Conservation (phyloP, 495 filamentous ascomycete species). For the Trypethelium eluteriae region DNA sequence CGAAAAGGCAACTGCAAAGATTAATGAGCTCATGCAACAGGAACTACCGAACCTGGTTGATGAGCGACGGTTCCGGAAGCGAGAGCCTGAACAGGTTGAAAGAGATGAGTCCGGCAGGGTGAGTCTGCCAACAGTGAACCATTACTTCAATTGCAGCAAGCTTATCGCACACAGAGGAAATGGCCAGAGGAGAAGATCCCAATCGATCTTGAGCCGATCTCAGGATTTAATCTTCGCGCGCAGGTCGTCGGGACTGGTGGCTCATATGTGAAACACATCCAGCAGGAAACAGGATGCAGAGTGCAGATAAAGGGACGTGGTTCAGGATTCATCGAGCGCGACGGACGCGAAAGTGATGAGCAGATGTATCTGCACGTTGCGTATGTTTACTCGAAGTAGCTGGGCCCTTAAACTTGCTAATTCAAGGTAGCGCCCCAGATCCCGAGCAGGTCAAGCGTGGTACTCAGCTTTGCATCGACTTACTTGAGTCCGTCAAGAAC, state of each 20-base stretch:
- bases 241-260: conserved; percentile 92
- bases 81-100: conserved; percentile 84
- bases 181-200: conserved; percentile 96
- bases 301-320: conserved; percentile 97
- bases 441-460: conserved; percentile 76
- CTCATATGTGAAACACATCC: conserved; percentile 93
- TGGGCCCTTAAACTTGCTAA: conserved; percentile 16
- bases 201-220: conserved; percentile 79
- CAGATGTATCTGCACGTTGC: conserved; percentile 92
- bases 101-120: conserved; percentile 91
- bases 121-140: conserved; percentile 21
- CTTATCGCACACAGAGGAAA: conserved; percentile 63
- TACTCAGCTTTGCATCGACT: conserved; percentile 78
- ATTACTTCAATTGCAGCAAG: conserved; percentile 24
- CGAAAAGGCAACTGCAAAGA: conserved; percentile 73
- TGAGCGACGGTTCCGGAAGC: conserved; percentile 82
- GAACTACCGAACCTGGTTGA: conserved; percentile 93
- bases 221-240: conserved; percentile 92
- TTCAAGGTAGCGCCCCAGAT: conserved; percentile 70
- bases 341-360: conserved; percentile 80
- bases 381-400: conserved; percentile 44
- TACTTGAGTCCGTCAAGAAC: conserved; percentile 72
- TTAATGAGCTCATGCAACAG: conserved; percentile 92
- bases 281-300: conserved; percentile 84
- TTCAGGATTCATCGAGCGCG: conserved; percentile 87